A percentile compares a stretch with the other conserved stretches of the same genome.
Evolutionary conservation across 148 eudicot genomes (phyloP).

Genomic region (Nyssa sinensis): DNA sequence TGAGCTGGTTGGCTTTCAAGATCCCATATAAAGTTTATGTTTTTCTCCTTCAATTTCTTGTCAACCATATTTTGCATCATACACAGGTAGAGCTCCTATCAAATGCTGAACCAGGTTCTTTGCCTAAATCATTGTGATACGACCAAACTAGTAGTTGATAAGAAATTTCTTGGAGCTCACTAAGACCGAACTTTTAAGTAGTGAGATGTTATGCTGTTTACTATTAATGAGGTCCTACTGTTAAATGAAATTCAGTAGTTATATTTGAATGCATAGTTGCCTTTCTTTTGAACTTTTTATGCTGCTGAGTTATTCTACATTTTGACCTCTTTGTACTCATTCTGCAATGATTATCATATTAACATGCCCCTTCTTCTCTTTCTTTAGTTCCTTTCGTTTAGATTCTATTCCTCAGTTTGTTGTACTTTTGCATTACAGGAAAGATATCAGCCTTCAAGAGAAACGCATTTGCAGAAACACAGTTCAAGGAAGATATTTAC

Average conservation of each 20-base stretch:
- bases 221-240: too few relatives aligned
- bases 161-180: not conserved
- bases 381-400: not conserved
- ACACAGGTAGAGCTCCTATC: not conserved
- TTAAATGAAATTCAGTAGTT: too few relatives aligned
- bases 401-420: not conserved
- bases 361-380: not conserved
- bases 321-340: not conserved
- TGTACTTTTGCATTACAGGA: slow-evolving; percentile 34
- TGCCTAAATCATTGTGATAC: not conserved
- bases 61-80: not conserved
- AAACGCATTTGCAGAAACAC: slow-evolving; percentile 63
- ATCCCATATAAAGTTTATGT: too few relatives aligned
- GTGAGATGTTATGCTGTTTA: too few relatives aligned
- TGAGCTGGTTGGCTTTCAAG: too few relatives aligned
- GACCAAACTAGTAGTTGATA: not conserved
- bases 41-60: not conserved
- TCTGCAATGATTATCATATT: not conserved
- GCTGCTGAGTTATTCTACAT: not conserved
- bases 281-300: too few relatives aligned
- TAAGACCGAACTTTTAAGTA: too few relatives aligned
- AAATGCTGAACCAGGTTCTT: not conserved
- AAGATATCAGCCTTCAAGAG: slow-evolving; percentile 47
- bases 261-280: too few relatives aligned
- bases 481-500: slow-evolving; percentile 87